Conservation (phyloP, 495 filamentous ascomycete species). For the Lasiosphaeris hirsuta region DNA sequence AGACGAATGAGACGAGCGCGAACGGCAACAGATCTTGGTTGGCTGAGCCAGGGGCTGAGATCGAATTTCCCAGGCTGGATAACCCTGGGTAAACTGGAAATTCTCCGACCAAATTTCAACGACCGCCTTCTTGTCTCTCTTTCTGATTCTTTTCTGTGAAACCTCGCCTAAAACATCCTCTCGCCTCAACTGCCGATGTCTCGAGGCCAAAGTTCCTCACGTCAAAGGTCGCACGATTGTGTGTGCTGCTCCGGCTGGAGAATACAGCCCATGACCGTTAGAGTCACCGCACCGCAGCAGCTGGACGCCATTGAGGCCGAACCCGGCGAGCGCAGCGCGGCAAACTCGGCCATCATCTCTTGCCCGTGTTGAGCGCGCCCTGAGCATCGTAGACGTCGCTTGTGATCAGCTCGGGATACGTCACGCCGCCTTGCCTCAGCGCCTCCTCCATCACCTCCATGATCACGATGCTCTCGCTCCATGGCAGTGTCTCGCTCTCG, state of each 20-base stretch:
- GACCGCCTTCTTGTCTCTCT: neutral
- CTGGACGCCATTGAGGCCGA: too few relatives aligned
- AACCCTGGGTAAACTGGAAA: constrained; percentile 5
- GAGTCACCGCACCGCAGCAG: too few relatives aligned
- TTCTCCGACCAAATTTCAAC: constrained; percentile 2
- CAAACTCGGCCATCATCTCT: constrained; percentile 21
- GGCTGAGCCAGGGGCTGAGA: constrained; percentile 3
- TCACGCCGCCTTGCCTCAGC: constrained; percentile 69
- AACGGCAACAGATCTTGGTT: neutral
- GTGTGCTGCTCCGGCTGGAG: neutral
- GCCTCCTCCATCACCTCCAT: constrained; percentile 96
- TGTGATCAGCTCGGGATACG: constrained; percentile 80
- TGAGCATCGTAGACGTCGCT: constrained; percentile 64
- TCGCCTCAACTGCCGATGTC: constrained; percentile 5
- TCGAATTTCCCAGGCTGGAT: constrained; percentile 7
- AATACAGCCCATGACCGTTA: too few relatives aligned
- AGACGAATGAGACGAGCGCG: neutral
- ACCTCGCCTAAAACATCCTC: neutral
- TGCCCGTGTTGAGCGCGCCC: constrained; percentile 50
- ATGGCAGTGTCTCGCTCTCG: constrained; percentile 69
- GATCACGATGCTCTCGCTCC: constrained; percentile 83
- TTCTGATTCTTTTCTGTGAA: neutral
- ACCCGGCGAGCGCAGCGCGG: neutral
- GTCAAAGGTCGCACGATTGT: neutral
- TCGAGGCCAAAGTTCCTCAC: neutral